Percentiles rank a stretch among this genome's conserved stretches.
These are phyloP conservation scores for Metschnikowia proteae DNA, from an alignment of 805 yeast genomes.

Conservation along the genomic window DNA sequence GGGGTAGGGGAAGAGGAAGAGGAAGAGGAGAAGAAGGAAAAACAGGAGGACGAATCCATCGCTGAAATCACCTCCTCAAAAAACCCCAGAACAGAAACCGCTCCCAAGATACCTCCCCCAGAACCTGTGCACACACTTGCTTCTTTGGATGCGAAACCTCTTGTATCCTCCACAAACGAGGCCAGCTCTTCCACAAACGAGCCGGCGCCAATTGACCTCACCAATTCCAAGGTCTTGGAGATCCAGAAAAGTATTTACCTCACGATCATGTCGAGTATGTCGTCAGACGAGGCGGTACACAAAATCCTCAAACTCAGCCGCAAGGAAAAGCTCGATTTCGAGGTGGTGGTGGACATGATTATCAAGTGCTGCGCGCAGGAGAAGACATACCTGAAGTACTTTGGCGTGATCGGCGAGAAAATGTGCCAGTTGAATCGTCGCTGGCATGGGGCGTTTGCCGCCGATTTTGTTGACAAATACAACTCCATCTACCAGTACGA, in stretches of 20 bases:
- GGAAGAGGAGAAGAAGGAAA: too few species aligned
- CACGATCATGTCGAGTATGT: conserved; percentile 83
- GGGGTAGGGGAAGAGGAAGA: too few species aligned
- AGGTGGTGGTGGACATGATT: conserved; percentile 63
- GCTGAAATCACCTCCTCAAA: too few species aligned
- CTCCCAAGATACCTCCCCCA: too few species aligned
- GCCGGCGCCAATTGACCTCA: conserved; percentile 46
- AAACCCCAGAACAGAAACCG: too few species aligned
- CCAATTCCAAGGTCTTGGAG: conserved; percentile 58
- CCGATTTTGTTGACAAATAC: conserved; percentile 56
- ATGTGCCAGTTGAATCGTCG: conserved; percentile 46
- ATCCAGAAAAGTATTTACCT: conserved; percentile 76
- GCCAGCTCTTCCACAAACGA: background rate
- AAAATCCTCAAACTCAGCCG: conserved; percentile 56
- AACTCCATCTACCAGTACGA: conserved; percentile 61
- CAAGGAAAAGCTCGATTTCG: conserved; percentile 17
- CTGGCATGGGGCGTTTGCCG: conserved; percentile 58
- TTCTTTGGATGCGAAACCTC: too few species aligned
- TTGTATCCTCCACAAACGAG: too few species aligned
- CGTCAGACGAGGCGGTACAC: conserved; percentile 90
- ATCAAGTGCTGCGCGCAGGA: conserved; percentile 82
- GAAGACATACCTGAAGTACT: conserved; percentile 79
- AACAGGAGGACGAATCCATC: too few species aligned
- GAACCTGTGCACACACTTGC: too few species aligned
- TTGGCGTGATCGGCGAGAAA: conserved; percentile 71